phyloP scores from a whole-genome alignment of 208 protist species.

The Leishmania arabica region DNA sequence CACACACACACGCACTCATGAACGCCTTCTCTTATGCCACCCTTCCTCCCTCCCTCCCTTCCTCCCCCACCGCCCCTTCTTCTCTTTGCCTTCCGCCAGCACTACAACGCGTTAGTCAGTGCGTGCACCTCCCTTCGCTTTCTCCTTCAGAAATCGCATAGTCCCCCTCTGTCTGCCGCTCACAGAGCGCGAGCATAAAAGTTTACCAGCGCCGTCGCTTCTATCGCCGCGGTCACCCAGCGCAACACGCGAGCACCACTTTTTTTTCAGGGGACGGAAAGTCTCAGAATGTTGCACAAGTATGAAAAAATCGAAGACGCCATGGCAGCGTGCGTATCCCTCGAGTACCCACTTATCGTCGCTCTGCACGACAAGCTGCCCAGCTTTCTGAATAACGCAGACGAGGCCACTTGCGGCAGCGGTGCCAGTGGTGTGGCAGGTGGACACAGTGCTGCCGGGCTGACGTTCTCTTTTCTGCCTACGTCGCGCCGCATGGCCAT shows the following conservation, averaged over 20 bases:
- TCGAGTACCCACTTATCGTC: slow-evolving; percentile 41
- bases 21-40: not conserved
- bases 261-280: not conserved
- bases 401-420: slow-evolving; percentile 12
- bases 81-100: not conserved
- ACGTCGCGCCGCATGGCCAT: slow-evolving; percentile 15
- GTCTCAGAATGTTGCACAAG: slow-evolving; percentile 28
- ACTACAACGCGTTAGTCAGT: not conserved
- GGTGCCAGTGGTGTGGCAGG: not conserved
- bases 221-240: not conserved
- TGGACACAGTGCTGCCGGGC: not conserved
- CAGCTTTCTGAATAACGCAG: slow-evolving; percentile 17
- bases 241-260: not conserved
- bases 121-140: not conserved
- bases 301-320: slow-evolving; percentile 53
- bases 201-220: not conserved
- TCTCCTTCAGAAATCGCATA: not conserved
- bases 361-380: slow-evolving; percentile 32
- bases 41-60: not conserved
- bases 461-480: slow-evolving; percentile 17
- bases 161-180: not conserved
- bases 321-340: slow-evolving; percentile 31
- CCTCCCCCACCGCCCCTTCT: not conserved
- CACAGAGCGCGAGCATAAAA: not conserved
- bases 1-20: not conserved